Evolutionary conservation across 2,329 filamentous ascomycete species (phyloP), one percentile per base, ranked within the genome.

Genomic region (Dactylonectria macrodidyma): DNA sequence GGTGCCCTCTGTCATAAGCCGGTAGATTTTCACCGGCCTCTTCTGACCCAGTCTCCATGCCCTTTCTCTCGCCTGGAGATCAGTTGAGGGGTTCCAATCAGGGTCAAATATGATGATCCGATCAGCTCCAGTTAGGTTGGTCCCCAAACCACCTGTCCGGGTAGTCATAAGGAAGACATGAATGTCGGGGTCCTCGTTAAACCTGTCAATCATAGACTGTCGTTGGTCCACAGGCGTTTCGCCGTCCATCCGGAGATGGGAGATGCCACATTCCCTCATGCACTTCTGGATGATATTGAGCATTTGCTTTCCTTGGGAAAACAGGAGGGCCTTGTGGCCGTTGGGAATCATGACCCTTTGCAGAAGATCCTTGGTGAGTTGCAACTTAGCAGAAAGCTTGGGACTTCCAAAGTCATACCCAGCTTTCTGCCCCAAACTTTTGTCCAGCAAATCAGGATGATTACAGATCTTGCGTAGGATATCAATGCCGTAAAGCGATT

Each of bases 31-130:
- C 33, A 99, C 96, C 55, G 97, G 94, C 61, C 93, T 92, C 80
- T 97, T 98, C 82, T 99, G 96, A 0, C 96, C 96, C 2, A 99
- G 84, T 65, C 96, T 91, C 96, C 96, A 99, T 6, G 97, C 96
- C 76, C 96, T 90, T 81, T 99, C 96, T 55, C 96, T 91, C 16
- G 96, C 96, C 82, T 99, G 96, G 30, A 98, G 87, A 77, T 99
- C 96, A 0, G 95, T 98, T 0, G 95, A 98, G 2, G 95, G 96
- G 76, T 98, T 98, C 96, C 96, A 99, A 78, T 99, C 96, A 0
- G 96, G 97, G 76, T 99, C 97, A 77, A 96, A 99, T 62, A 99
- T 98, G 77, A 99, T 97, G 71, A 99, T 95, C 38, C 96, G 91
- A 78, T 97, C 94, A 5, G 96, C 96, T 8, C 96, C 96, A 0